Evolutionary conservation across 225 moss, liverwort and hornwort genomes (phyloP), one percentile per base, ranked within the genome.

Genomic region (Rhytidiadelphus loreus): DNA sequence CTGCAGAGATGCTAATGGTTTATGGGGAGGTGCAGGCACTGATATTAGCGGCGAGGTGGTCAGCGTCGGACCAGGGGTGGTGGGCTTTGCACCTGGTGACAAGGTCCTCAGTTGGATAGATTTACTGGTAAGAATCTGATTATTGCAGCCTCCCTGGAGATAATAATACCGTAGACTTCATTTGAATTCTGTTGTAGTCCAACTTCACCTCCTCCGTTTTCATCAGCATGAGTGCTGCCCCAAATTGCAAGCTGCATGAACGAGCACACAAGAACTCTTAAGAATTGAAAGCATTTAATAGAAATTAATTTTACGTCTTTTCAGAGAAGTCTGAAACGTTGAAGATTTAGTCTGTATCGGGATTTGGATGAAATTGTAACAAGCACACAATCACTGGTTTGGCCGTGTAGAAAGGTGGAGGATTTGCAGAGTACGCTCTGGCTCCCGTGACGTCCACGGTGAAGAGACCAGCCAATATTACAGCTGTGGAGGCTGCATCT

Each of bases 31-130:
- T 83, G 78, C 93, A 98, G 98, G 96, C 24, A 94, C 91, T 72
- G 96, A 98, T 82, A 80, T 98, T 58, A 94, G 95, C 25, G 98
- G 98, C 12, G 96, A 96, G 87, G 96, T 98, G 50, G 91, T 98
- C 32, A 95, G 87, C 46, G 88, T 96, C 58, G 98, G 96, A 69
- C 75, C 93, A 8, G 91, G 87, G 68, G 95, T 95, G 11, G 83
- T 70, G 64, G 93, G 93, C 83, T 96, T 95, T n/a, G 92, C 88
- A 66, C 92, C 94, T 75, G 98, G 98, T 82, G 96, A 98, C 86
- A 96, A 96, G 70, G 86, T 96, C 35, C 87, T 95, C 87, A 68
- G 92, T 58, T 96, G 89, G 89, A 88, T 94, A 77, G 94, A 96
- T 71, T 48, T 93, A 10, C 88, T 92, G 93, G 96, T 96, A 93